phyloP scores from a whole-genome alignment of 345 rosid genomes.

The Lumnitzera racemosa region DNA sequence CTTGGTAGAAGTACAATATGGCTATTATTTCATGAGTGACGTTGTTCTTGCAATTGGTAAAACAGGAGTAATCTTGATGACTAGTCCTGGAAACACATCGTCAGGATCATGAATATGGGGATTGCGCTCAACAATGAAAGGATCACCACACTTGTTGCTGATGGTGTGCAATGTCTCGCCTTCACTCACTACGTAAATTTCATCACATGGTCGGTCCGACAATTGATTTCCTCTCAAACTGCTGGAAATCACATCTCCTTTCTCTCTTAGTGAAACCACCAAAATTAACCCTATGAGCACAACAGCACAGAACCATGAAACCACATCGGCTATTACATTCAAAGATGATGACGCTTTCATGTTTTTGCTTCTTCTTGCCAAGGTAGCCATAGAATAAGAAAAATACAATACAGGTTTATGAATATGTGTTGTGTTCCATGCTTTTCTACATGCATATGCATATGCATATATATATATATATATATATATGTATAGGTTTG shows the following conservation, averaged over 20 bases:
- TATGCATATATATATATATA: no score
- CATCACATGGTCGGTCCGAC: constrained; percentile 45
- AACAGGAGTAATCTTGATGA: constrained; percentile 55
- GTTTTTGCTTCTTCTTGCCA: no score
- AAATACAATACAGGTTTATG: no score
- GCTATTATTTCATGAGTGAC: no score
- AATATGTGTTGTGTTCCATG: no score
- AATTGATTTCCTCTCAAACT: constrained; percentile 36
- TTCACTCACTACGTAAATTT: constrained; percentile 68
- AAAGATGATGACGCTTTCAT: no score
- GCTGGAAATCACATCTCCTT: constrained; percentile 11
- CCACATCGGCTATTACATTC: constrained; percentile 24
- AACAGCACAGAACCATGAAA: constrained; percentile 61
- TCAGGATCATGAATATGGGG: constrained; percentile 83
- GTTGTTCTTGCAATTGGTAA: no score
- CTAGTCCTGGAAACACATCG: constrained; percentile 75
- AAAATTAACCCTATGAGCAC: constrained; percentile 40
- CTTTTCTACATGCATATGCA: no score
- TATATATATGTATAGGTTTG: no score
- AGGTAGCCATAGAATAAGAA: no score
- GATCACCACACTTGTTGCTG: constrained; percentile 75
- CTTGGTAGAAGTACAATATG: no score
- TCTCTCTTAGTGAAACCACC: constrained; percentile 38
- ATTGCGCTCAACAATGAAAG: constrained; percentile 67
- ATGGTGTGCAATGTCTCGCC: constrained; percentile 75